These are phyloP conservation scores for Auxenochlorella pyrenoidosa DNA, from an alignment of 139 green algal genomes.

Conservation along the genomic window DNA sequence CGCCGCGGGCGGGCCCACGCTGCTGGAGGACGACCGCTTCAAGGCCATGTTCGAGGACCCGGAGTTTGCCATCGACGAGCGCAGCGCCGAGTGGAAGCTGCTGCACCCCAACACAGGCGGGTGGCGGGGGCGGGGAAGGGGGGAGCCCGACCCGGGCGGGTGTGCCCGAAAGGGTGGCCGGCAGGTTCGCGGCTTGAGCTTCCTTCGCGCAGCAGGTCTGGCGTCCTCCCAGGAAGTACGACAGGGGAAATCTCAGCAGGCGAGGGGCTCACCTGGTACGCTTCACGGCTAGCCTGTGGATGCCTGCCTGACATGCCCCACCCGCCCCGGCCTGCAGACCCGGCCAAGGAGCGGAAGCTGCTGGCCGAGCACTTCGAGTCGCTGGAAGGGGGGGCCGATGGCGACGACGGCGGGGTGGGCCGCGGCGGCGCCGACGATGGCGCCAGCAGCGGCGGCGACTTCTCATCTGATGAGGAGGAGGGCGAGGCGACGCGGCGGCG, in stretches of 20 bases:
- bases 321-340: conserved; percentile 7
- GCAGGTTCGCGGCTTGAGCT: too few relatives aligned
- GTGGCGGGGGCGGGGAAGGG: not conserved
- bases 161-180: not conserved
- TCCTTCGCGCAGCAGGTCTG: too few relatives aligned
- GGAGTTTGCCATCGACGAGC: conserved; percentile 87
- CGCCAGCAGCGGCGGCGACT: conserved; percentile 29
- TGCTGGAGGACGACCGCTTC: conserved; percentile 76
- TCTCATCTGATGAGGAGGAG: not conserved
- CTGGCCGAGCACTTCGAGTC: conserved; percentile 76
- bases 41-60: conserved; percentile 87
- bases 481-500: not conserved
- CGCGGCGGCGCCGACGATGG: not conserved
- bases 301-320: not conserved
- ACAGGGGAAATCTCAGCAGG: too few relatives aligned
- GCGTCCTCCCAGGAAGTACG: too few relatives aligned
- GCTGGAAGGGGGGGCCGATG: conserved; percentile 39
- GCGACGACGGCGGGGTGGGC: not conserved
- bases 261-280: too few relatives aligned
- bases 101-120: conserved; percentile 89
- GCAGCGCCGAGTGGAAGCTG: conserved; percentile 78
- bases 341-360: conserved; percentile 53
- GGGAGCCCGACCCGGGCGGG: not conserved
- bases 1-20: conserved; percentile 28
- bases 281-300: too few relatives aligned